Percentiles rank a stretch among this genome's conserved stretches.
Conservation (phyloP, 2,329 filamentous ascomycete genomes). For the Colletotrichum lupini region DNA sequence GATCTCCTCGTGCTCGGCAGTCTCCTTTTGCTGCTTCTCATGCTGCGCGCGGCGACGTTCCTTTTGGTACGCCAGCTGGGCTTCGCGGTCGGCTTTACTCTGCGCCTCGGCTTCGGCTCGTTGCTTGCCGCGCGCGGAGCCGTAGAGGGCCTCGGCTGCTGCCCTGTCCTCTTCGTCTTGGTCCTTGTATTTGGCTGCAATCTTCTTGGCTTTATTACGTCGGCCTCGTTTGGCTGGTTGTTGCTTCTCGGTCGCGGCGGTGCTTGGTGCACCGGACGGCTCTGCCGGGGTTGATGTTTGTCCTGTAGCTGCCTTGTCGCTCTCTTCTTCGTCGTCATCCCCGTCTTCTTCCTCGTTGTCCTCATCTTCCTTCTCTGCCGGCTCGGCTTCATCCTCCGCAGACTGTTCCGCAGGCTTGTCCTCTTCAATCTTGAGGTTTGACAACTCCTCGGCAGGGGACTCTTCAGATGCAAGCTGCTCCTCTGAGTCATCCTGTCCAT, state of each 20-base stretch:
- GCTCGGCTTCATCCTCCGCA: conserved; percentile 38
- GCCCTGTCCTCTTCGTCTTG: conserved; percentile 95
- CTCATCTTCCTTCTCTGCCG: conserved; percentile 38
- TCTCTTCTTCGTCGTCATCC: conserved; percentile 38
- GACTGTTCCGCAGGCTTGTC: background rate
- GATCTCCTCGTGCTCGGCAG: conserved; percentile 80
- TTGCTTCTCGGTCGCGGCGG: conserved; percentile 55
- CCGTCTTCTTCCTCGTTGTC: conserved; percentile 38
- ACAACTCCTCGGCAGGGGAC: conserved; percentile 31
- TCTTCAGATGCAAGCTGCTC: conserved; percentile 39
- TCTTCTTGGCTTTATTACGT: conserved; percentile 85
- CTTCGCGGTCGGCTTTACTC: conserved; percentile 76
- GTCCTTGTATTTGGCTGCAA: conserved; percentile 88
- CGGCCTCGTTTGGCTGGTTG: conserved; percentile 75
- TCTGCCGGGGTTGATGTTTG: conserved; percentile 16
- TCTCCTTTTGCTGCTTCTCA: conserved; percentile 78
- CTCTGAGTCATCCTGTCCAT: conserved; percentile 42
- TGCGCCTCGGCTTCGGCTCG: conserved; percentile 75
- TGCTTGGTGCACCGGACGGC: conserved; percentile 30
- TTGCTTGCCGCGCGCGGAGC: conserved; percentile 74
- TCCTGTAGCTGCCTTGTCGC: conserved; percentile 21
- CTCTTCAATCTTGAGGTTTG: conserved; percentile 34
- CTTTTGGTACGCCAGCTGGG: conserved; percentile 76
- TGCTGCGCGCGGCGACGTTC: conserved; percentile 85
- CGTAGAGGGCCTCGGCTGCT: conserved; percentile 87